These are phyloP conservation scores for Kwoniella sp. DNA, from an alignment of 768 basidiomycete genomes.

Conservation along the genomic window DNA sequence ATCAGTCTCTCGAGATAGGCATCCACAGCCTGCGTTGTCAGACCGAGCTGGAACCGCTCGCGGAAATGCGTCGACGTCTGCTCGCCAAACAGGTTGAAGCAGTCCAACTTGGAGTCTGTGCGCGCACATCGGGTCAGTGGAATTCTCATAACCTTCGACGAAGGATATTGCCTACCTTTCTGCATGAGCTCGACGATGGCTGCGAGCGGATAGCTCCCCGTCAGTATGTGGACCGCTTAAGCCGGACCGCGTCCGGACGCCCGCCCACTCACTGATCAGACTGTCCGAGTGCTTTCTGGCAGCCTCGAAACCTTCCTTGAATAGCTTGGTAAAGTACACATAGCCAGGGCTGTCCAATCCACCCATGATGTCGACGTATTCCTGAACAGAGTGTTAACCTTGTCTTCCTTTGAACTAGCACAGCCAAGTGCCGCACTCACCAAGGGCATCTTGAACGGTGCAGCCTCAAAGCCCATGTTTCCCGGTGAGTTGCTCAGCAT, in stretches of 20 bases:
- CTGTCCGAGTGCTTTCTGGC: slow-evolving; percentile 94
- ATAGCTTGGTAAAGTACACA: slow-evolving; percentile 75
- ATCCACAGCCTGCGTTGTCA: slow-evolving; percentile 74
- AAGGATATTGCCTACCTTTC: slow-evolving; percentile 60
- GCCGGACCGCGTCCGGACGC: too few species aligned
- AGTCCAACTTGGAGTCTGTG: slow-evolving; percentile 79
- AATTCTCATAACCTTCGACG: neutral
- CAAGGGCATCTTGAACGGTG: slow-evolving; percentile 90
- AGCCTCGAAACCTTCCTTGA: slow-evolving; percentile 88
- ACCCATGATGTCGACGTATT: slow-evolving; percentile 94
- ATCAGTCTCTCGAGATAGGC: slow-evolving; percentile 87
- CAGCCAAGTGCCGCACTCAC: slow-evolving; percentile 32
- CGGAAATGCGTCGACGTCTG: slow-evolving; percentile 82
- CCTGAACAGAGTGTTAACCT: slow-evolving; percentile 52
- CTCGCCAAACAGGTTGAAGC: slow-evolving; percentile 84
- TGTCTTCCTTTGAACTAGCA: too few species aligned
- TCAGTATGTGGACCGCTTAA: neutral
- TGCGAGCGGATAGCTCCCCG: slow-evolving; percentile 39
- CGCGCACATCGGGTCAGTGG: neutral
- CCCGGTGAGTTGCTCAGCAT: slow-evolving; percentile 96
- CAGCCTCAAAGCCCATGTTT: slow-evolving; percentile 97
- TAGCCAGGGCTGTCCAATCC: slow-evolving; percentile 73
- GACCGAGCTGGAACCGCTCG: slow-evolving; percentile 86
- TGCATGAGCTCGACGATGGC: slow-evolving; percentile 96
- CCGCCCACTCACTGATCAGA: slow-evolving; percentile 69